These are phyloP conservation scores for Amanita rubescens DNA, from an alignment of 768 basidiomycete species.

Conservation along the genomic window DNA sequence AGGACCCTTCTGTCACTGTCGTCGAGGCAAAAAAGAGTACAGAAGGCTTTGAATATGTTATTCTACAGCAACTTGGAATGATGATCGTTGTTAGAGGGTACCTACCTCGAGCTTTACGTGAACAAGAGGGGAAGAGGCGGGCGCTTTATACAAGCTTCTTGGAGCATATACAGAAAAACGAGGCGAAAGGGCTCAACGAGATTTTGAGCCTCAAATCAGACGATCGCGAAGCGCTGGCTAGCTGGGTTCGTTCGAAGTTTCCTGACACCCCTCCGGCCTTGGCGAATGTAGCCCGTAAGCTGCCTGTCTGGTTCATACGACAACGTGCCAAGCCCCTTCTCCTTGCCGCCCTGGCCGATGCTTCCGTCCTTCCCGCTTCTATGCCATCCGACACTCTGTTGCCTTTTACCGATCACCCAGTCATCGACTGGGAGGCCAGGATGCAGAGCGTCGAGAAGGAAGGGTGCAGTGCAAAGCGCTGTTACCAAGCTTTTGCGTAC, in stretches of 20 bases:
- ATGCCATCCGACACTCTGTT: not conserved
- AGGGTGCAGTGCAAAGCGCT: not conserved
- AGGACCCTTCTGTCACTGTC: slow-evolving; percentile 18
- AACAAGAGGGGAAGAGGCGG: not conserved
- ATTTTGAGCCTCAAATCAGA: slow-evolving; percentile 16
- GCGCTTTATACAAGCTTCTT: slow-evolving; percentile 15
- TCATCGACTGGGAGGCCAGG: not conserved
- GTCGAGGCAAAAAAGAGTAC: slow-evolving; percentile 3
- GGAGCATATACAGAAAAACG: slow-evolving; percentile 10
- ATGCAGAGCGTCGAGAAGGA: not conserved
- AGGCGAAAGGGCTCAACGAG: slow-evolving; percentile 6
- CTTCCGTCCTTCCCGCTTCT: slow-evolving; percentile 12
- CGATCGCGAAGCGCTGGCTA: slow-evolving; percentile 18
- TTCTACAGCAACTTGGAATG: slow-evolving; percentile 19
- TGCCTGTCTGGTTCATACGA: slow-evolving; percentile 28
- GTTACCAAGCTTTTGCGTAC: not conserved
- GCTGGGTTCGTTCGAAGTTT: slow-evolving; percentile 23
- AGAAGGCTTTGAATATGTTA: slow-evolving; percentile 12
- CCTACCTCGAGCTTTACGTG: slow-evolving; percentile 15
- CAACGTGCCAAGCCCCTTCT: slow-evolving; percentile 10
- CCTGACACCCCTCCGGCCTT: slow-evolving; percentile 5
- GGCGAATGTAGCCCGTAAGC: slow-evolving; percentile 15
- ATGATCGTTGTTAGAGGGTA: slow-evolving; percentile 15
- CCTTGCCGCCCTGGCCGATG: slow-evolving; percentile 11
- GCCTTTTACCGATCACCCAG: not conserved